Base-by-base conservation (phyloP, 257 asterid species). In the Jacaranda copaia region DNA sequence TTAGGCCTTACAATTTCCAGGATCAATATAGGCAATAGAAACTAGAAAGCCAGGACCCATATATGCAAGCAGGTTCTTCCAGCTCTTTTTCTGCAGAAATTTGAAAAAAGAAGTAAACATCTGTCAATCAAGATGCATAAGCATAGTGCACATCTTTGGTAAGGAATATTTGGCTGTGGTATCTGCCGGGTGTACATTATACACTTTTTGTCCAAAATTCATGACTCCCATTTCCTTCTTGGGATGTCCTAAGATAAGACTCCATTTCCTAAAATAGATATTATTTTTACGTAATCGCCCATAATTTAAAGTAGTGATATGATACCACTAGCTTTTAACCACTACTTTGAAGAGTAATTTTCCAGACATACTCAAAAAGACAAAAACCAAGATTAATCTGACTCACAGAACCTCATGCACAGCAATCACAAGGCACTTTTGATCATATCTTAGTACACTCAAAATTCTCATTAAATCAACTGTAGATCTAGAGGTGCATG, bases 1-100 rank as follows among this genome's bases (percentile, higher is more conserved):
- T 8, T 36, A 70, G 53, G 74, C 56, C 97, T 84, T 87, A 95
- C 99, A 91, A 75, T 95, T 95, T 79, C 99, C 99, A 13, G 99
- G 99, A 81, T 95, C 99, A 53, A 95, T 95, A 81, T 95, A 95
- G 20, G 99, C 99, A 73, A 95, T 95, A 77, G 94, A 93, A 86
- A 95, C 99, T 76, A 95, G 99, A 89, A 95, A 90, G 51, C 99
- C 99, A 38, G 98, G 99, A 45, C 99, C 99, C 77, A 93, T 74
- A 80, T 95, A 93, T 0, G 97, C 78, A 72, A 95, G 88, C 73
- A 95, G 84, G 81, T 95, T 95, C 88, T 88, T 95, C 99, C 99
- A 95, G 83, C 99, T 86, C 59, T 79, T 87, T 81, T 84, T 87
- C 99, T 95, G 94, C 56, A 42, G 72, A 65, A 40, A 40, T 39